A percentile compares a stretch with the other conserved stretches of the same genome.
Conservation (phyloP, 2,329 filamentous ascomycete genomes). For the Colletotrichum sp. region DNA sequence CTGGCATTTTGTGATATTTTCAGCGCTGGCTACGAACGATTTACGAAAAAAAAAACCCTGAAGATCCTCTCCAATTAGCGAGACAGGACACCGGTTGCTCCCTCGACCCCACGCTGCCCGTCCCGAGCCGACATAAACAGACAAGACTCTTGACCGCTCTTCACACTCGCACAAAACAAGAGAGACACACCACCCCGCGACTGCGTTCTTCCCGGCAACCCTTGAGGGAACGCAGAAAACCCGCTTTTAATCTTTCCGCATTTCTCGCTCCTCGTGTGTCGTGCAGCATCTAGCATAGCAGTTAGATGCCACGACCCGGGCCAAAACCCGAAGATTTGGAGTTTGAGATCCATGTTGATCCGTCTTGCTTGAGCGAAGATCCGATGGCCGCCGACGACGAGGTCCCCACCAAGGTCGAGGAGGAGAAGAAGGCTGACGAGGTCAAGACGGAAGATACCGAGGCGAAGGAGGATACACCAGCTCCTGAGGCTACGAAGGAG, state of each 20-base stretch:
- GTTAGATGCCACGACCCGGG: slow-evolving; percentile 12
- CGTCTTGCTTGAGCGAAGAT: slow-evolving; percentile 41
- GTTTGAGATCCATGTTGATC: slow-evolving; percentile 55
- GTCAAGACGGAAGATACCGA: slow-evolving; percentile 16
- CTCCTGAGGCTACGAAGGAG: neutral
- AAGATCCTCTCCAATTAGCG: neutral
- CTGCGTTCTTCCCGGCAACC: neutral
- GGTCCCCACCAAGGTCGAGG: slow-evolving; percentile 20
- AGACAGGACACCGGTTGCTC: slow-evolving; percentile 1
- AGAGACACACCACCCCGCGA: neutral
- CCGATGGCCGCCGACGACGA: slow-evolving; percentile 20
- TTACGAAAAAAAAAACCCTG: neutral
- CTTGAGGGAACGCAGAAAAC: neutral
- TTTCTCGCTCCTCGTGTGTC: neutral
- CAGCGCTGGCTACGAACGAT: neutral
- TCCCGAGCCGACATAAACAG: slow-evolving; percentile 15
- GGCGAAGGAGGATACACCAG: neutral
- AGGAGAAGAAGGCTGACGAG: slow-evolving; percentile 22
- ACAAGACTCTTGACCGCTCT: neutral
- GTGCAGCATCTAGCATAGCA: neutral
- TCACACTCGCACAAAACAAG: neutral
- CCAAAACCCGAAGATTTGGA: slow-evolving; percentile 39
- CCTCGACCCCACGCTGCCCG: slow-evolving; percentile 8
- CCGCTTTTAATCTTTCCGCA: slow-evolving; percentile 2
- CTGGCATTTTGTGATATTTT: neutral